Evolutionary conservation across 805 yeast species (phyloP).

Genomic region (Lipomyces sp.): DNA sequence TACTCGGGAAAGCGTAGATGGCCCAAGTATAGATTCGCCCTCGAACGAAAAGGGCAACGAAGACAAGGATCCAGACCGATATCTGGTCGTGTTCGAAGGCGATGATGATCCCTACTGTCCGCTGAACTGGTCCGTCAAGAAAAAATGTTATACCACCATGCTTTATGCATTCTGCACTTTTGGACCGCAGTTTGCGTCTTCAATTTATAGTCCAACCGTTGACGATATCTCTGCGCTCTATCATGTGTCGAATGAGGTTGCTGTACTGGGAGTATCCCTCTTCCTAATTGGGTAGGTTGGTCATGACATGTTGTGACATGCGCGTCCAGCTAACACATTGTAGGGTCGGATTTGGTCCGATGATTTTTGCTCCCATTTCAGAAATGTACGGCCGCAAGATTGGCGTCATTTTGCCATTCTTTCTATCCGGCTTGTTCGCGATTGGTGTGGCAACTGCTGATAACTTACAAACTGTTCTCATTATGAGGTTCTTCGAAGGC

Average conservation of each 20-base stretch:
- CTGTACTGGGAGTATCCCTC: conserved; percentile 40
- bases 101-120: conserved; percentile 33
- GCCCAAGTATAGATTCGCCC: not conserved
- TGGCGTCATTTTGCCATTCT: conserved; percentile 57
- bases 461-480: conserved; percentile 61
- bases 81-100: conserved; percentile 41
- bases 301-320: not conserved
- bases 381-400: conserved; percentile 74
- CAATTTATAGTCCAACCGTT: conserved; percentile 28
- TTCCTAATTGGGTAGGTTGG: conserved; percentile 58
- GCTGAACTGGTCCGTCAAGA: conserved; percentile 33
- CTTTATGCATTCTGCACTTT: conserved; percentile 34
- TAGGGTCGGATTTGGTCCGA: conserved; percentile 75
- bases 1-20: not conserved
- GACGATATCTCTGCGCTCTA: conserved; percentile 20
- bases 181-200: conserved; percentile 36
- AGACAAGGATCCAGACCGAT: conserved; percentile 18
- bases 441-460: conserved; percentile 48
- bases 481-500: conserved; percentile 76
- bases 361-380: conserved; percentile 78
- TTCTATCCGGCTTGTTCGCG: conserved; percentile 38
- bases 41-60: not conserved
- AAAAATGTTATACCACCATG: conserved; percentile 28
- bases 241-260: conserved; percentile 25
- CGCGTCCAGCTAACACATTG: not conserved